Evolutionary conservation across 306 rosid genomes (phyloP), one percentile per base, ranked within the genome.

Genomic region (Begonia masoniana): DNA sequence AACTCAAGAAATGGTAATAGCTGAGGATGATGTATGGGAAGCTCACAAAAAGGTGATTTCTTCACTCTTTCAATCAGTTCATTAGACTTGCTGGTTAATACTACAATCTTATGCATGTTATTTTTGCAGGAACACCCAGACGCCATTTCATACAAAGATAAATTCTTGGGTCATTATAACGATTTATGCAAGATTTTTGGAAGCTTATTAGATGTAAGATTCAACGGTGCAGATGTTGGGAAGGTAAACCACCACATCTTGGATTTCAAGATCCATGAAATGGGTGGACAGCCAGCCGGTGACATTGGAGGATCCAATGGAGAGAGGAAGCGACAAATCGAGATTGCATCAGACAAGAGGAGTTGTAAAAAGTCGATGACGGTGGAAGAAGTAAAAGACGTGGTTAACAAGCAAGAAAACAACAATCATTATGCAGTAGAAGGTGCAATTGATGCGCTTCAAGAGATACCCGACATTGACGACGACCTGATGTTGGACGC

Each of bases 401-500:
- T 84, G 74, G 63, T 68, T 57, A 55, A 61, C 46, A 67, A 67
- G 62, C 55, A 56, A 14, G 79, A 73, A 54, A 55, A 59, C 43
- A 65, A 35, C 56, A 66, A 56, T 31, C 57, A 50, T 24, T 52
- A 54, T 56, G 52, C 73, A 31, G 59, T 76, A 14, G 87, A 70
- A 64, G 58, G 68, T 59, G 95, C 95, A 35, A 36, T 81, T 11
- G 73, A 69, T 69, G 89, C 73, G 7, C 84, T 84, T 56, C 95
- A 76, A 62, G 82, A 80, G 36, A 54, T 81, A 59, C 82, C 86
- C 0, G 86, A 76, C 56, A 67, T 84, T 41, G 89, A 81, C 52
- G 86, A 84, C 10, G 89, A 81, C 62, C 76, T 84, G 3, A 65
- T 74, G 61, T 74, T 84, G 64, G 89, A 81, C 68, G 89, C 95